A percentile compares a stretch with the other conserved stretches of the same genome.
phyloP scores from a whole-genome alignment of 768 basidiomycete genomes.

The Hygrophoropsis aurantiaca region DNA sequence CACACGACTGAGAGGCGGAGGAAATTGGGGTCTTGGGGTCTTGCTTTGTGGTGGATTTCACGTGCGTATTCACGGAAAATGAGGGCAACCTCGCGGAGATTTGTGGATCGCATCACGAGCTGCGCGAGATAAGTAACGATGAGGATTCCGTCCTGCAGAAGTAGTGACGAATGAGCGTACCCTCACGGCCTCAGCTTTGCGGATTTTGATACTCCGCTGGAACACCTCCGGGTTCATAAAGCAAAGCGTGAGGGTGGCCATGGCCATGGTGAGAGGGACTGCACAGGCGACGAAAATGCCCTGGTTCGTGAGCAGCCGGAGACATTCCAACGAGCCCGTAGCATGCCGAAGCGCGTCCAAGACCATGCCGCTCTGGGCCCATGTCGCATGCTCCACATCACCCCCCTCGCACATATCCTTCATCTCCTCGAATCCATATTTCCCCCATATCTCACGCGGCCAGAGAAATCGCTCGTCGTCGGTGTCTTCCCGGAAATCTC shows the following conservation, averaged over 20 bases:
- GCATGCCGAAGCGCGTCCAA: constrained; percentile 87
- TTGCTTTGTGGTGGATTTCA: constrained; percentile 77
- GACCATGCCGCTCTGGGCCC: constrained; percentile 86
- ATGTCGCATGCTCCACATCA: constrained; percentile 65
- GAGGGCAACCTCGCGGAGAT: constrained; percentile 88
- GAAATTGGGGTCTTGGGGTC: constrained; percentile 84
- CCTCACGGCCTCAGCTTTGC: constrained; percentile 83
- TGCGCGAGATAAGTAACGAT: no score
- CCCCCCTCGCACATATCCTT: constrained; percentile 61
- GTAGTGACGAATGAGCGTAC: constrained; percentile 49
- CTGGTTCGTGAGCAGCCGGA: constrained; percentile 84
- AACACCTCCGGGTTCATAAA: constrained; percentile 93
- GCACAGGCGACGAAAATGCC: constrained; percentile 95
- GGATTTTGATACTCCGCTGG: constrained; percentile 88
- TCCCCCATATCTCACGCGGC: constrained; percentile 91
- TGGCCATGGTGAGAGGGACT: constrained; percentile 92
- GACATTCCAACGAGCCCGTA: constrained; percentile 86
- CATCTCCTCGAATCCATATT: constrained; percentile 72
- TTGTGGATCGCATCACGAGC: constrained; percentile 92
- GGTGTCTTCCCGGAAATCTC: constrained; percentile 90
- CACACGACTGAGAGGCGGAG: constrained; percentile 80
- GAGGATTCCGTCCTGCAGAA: no score
- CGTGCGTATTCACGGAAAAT: constrained; percentile 84
- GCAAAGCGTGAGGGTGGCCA: constrained; percentile 88
- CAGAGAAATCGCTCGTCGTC: constrained; percentile 88